Conservation (phyloP, 352 stramenopile species). For the Pythium utonaiense region DNA sequence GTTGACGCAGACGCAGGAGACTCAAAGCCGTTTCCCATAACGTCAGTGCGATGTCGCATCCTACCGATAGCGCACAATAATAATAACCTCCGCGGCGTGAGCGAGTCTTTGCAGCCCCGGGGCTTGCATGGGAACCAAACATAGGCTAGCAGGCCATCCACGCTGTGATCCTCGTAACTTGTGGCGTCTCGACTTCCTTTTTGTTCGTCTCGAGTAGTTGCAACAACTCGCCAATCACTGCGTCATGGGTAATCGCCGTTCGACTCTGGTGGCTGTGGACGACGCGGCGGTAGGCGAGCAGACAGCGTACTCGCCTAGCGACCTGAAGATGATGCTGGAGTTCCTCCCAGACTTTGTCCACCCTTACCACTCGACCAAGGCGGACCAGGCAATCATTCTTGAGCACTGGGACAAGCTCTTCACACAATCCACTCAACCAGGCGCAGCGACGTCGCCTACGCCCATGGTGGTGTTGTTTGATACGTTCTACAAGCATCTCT, state of each 20-base stretch:
- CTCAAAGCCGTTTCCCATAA: background rate
- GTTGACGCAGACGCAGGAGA: too few relatives aligned
- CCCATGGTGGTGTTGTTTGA: constrained; percentile 38
- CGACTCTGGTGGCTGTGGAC: constrained; percentile 21
- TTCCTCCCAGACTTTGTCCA: constrained; percentile 29
- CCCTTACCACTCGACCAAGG: constrained; percentile 24
- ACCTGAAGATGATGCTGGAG: constrained; percentile 24
- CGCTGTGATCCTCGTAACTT: too few relatives aligned
- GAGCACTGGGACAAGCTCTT: constrained; percentile 33
- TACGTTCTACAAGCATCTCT: constrained; percentile 40
- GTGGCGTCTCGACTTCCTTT: too few relatives aligned
- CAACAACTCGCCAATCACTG: too few relatives aligned
- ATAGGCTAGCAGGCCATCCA: too few relatives aligned
- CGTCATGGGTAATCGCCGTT: constrained; percentile 19
- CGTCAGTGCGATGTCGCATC: background rate
- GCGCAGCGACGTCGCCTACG: constrained; percentile 13
- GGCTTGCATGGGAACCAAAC: background rate
- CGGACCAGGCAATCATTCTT: constrained; percentile 21
- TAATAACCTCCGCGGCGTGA: background rate
- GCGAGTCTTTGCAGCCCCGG: background rate
- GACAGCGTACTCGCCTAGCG: constrained; percentile 16
- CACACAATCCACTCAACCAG: constrained; percentile 9
- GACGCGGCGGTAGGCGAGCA: background rate
- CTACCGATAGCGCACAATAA: background rate
- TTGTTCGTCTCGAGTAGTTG: background rate